These are phyloP conservation scores for Echites panduratus DNA, from an alignment of 257 asterid genomes.

Conservation along the genomic window DNA sequence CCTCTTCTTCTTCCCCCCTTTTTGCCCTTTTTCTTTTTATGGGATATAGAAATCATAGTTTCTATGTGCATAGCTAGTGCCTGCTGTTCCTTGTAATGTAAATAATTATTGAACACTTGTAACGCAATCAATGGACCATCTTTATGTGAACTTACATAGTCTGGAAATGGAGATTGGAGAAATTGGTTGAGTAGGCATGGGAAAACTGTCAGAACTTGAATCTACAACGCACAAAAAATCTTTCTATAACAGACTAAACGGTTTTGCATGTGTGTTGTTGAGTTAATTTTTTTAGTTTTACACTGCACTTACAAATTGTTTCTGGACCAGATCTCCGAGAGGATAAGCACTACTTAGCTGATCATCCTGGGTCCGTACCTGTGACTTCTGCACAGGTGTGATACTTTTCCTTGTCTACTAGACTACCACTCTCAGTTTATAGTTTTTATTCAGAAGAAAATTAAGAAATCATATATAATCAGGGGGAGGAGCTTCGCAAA, in stretches of 20 bases:
- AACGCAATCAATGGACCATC: background rate
- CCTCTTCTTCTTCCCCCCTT: too few relatives aligned
- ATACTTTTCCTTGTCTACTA: conserved; percentile 7
- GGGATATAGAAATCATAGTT: background rate
- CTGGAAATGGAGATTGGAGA: background rate
- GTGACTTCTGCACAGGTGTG: conserved; percentile 80
- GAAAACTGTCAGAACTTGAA: background rate
- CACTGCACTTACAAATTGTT: conserved; percentile 5
- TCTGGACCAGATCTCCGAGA: conserved; percentile 73
- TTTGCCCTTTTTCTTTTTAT: background rate
- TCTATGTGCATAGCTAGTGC: background rate
- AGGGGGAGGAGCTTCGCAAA: conserved; percentile 97
- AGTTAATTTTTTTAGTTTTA: background rate
- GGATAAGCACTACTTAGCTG: conserved; percentile 80
- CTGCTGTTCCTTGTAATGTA: background rate
- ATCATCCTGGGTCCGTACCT: conserved; percentile 88
- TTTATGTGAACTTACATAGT: background rate
- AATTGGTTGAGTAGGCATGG: background rate
- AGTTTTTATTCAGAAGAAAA: background rate
- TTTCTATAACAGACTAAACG: background rate
- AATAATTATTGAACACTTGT: background rate
- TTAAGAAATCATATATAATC: conserved; percentile 15
- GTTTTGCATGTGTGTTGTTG: background rate
- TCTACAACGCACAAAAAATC: background rate
- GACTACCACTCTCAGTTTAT: background rate